These are phyloP conservation scores for Triglochin maritima DNA, from an alignment of 106 monocot genomes.

Conservation along the genomic window DNA sequence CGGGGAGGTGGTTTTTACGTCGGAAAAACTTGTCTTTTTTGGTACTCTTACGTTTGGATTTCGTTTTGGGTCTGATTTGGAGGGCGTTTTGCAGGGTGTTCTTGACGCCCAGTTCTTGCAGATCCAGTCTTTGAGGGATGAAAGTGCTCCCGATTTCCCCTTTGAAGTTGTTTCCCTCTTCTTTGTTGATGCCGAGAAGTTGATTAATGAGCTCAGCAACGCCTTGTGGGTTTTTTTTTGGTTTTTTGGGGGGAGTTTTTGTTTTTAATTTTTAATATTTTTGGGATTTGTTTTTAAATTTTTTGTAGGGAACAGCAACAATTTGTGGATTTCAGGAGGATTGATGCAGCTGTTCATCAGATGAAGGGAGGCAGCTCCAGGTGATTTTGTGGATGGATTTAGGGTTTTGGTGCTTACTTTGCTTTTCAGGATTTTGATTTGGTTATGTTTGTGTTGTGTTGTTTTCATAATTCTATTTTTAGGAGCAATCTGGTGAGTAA, in stretches of 20 bases:
- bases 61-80: not conserved
- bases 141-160: slow-evolving; percentile 44
- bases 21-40: not conserved
- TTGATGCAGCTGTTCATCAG: slow-evolving; percentile 59
- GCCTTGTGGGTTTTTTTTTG: slow-evolving; percentile 20
- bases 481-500: too few relatives aligned
- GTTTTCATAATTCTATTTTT: not conserved
- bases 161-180: slow-evolving; percentile 50
- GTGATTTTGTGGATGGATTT: slow-evolving; percentile 8
- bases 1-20: slow-evolving; percentile 14
- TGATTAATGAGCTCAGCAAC: slow-evolving; percentile 34
- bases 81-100: slow-evolving; percentile 30
- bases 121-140: slow-evolving; percentile 57
- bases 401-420: not conserved
- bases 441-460: not conserved
- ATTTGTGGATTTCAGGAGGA: slow-evolving; percentile 40
- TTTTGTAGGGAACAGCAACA: slow-evolving; percentile 23
- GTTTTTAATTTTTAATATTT: not conserved
- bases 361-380: slow-evolving; percentile 72
- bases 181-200: slow-evolving; percentile 41
- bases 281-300: not conserved
- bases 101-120: slow-evolving; percentile 54
- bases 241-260: not conserved
- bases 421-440: not conserved
- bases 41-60: not conserved